phyloP scores from a whole-genome alignment of 768 basidiomycete species.

The Obba rivulosa region DNA sequence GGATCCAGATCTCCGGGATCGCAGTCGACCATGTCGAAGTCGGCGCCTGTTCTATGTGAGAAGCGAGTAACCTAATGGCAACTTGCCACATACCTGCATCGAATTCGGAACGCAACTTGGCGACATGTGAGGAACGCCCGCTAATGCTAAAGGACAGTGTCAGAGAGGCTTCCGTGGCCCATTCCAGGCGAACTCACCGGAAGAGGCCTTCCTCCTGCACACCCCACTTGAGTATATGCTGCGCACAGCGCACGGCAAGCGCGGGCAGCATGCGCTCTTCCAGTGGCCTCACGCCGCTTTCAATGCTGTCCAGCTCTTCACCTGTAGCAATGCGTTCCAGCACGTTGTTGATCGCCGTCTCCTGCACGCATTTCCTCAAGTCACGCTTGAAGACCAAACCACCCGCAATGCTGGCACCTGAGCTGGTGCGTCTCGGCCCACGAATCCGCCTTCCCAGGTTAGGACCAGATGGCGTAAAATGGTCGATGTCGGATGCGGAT shows the following conservation, averaged over 20 bases:
- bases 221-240: slow-evolving; percentile 80
- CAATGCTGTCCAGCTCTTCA: slow-evolving; percentile 3
- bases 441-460: slow-evolving; percentile 51
- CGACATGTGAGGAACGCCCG: slow-evolving; percentile 78
- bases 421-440: slow-evolving; percentile 39
- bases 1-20: slow-evolving; percentile 88
- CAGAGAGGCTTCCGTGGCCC: slow-evolving; percentile 1
- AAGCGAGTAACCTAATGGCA: slow-evolving; percentile 2
- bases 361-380: slow-evolving; percentile 47
- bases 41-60: slow-evolving; percentile 52
- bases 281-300: slow-evolving; percentile 13
- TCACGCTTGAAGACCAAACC: slow-evolving; percentile 67
- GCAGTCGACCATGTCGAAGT: slow-evolving; percentile 76
- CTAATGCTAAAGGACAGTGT: slow-evolving; percentile 50
- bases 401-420: slow-evolving; percentile 26
- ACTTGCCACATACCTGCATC: slow-evolving; percentile 50
- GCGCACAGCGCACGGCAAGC: slow-evolving; percentile 74
- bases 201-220: slow-evolving; percentile 84
- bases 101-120: slow-evolving; percentile 72
- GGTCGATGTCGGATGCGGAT: slow-evolving; percentile 44
- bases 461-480: slow-evolving; percentile 39
- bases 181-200: slow-evolving; percentile 43
- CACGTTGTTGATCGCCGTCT: slow-evolving; percentile 43
- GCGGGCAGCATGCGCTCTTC: slow-evolving; percentile 52
- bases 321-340: slow-evolving; percentile 7